A percentile compares a stretch with the other conserved stretches of the same genome.
Conservation (phyloP, 257 asterid genomes). For the Scutellaria barbata region DNA sequence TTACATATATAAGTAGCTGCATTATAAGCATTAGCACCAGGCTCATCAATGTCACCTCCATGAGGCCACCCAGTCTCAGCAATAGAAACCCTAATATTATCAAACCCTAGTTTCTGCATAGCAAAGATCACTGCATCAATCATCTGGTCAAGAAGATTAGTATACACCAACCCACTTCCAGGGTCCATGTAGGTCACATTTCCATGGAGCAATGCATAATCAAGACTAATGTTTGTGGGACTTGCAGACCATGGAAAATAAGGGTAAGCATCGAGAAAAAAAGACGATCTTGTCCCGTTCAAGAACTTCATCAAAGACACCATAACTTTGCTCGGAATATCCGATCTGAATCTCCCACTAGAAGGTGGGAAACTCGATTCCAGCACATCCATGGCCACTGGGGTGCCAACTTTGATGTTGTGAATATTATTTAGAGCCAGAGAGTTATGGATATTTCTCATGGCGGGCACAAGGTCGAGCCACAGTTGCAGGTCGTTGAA, state of each 20-base stretch:
- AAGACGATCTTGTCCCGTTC: constrained; percentile 52
- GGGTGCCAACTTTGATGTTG: constrained; percentile 75
- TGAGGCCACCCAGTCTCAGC: constrained; percentile 92
- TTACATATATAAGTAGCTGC: constrained; percentile 70
- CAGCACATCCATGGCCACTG: constrained; percentile 70
- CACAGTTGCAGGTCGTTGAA: constrained; percentile 42
- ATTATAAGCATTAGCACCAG: constrained; percentile 64
- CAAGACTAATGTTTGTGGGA: constrained; percentile 47
- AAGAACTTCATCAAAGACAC: constrained; percentile 56
- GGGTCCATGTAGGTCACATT: constrained; percentile 48
- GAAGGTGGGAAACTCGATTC: constrained; percentile 73
- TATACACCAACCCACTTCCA: constrained; percentile 54
- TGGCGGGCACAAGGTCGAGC: constrained; percentile 73
- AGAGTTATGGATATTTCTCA: constrained; percentile 51
- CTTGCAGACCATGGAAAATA: constrained; percentile 63
- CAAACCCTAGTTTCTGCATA: constrained; percentile 56
- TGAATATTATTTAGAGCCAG: constrained; percentile 46
- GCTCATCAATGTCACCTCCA: constrained; percentile 70
- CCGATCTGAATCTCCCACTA: constrained; percentile 58
- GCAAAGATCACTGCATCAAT: constrained; percentile 66
- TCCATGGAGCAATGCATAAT: constrained; percentile 55
- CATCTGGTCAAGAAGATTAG: constrained; percentile 75
- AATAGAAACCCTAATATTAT: constrained; percentile 43
- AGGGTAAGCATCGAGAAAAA: constrained; percentile 68
- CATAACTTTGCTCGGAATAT: constrained; percentile 47